Evolutionary conservation across 1,284 basidiomycete genomes (phyloP).

Genomic region (Inonotus obliquus): DNA sequence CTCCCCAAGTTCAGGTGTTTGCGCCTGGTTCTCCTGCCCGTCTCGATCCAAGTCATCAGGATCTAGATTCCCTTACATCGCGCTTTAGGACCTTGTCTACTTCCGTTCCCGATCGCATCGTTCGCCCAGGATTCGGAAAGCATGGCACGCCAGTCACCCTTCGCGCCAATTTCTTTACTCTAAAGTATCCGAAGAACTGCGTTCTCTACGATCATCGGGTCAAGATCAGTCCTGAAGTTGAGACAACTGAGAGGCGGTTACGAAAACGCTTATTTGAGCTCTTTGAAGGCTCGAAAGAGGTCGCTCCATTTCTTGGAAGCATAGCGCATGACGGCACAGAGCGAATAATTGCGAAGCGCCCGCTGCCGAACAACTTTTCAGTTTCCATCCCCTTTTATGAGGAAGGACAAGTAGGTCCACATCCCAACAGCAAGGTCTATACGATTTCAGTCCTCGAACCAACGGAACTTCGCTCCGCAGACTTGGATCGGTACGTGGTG

Average conservation of each 20-base stretch:
- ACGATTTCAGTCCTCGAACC: slow-evolving; percentile 46
- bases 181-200: slow-evolving; percentile 43
- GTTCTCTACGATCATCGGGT: slow-evolving; percentile 58
- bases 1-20: slow-evolving; percentile 6
- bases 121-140: slow-evolving; percentile 65
- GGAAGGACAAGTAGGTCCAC: slow-evolving; percentile 44
- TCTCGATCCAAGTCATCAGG: slow-evolving; percentile 1
- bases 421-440: slow-evolving; percentile 42
- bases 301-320: slow-evolving; percentile 36
- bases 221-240: slow-evolving; percentile 47
- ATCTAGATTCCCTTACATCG: slow-evolving; percentile 3
- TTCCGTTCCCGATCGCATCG: slow-evolving; percentile 19
- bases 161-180: slow-evolving; percentile 65
- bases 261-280: slow-evolving; percentile 52
- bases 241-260: slow-evolving; percentile 36
- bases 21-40: slow-evolving; percentile 2
- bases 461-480: slow-evolving; percentile 39
- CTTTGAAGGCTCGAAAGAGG: slow-evolving; percentile 45
- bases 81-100: slow-evolving; percentile 35
- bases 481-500: slow-evolving; percentile 45
- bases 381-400: slow-evolving; percentile 49
- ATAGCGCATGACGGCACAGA: slow-evolving; percentile 61
- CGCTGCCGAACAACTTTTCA: slow-evolving; percentile 52
- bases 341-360: slow-evolving; percentile 50
- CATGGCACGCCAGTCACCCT: slow-evolving; percentile 47